Conservation (phyloP, 176 grass and related monocot species). For the Dactylis glomerata region DNA sequence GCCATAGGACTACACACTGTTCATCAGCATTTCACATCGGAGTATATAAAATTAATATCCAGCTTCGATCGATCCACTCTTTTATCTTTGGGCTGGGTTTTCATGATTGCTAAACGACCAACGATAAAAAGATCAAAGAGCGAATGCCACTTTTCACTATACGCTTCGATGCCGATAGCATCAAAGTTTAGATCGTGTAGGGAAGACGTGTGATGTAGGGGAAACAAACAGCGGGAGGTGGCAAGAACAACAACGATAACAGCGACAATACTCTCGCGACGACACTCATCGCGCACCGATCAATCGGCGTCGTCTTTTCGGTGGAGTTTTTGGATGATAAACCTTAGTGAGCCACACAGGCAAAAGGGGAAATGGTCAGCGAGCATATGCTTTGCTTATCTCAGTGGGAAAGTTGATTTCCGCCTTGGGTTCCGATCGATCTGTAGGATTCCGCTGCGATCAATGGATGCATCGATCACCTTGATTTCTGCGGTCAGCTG, state of each 20-base stretch:
- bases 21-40: background rate
- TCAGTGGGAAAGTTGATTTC: slow-evolving; percentile 1
- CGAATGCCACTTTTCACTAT: background rate
- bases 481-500: background rate
- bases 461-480: background rate
- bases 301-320: background rate
- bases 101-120: background rate
- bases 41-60: too few relatives aligned
- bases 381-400: slow-evolving; percentile 17
- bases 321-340: background rate
- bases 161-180: background rate
- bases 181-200: background rate
- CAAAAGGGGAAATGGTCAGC: background rate
- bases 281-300: background rate
- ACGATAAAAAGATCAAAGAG: background rate
- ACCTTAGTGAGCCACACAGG: background rate
- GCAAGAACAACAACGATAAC: background rate
- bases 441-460: background rate
- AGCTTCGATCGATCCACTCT: background rate
- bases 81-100: too few relatives aligned
- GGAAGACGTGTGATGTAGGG: background rate
- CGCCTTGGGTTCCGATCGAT: background rate
- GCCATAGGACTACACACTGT: background rate
- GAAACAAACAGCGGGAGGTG: too few relatives aligned
- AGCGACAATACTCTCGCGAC: background rate